Base-by-base conservation (phyloP, 2,329 filamentous ascomycete genomes). In the Zarea fungicola region DNA sequence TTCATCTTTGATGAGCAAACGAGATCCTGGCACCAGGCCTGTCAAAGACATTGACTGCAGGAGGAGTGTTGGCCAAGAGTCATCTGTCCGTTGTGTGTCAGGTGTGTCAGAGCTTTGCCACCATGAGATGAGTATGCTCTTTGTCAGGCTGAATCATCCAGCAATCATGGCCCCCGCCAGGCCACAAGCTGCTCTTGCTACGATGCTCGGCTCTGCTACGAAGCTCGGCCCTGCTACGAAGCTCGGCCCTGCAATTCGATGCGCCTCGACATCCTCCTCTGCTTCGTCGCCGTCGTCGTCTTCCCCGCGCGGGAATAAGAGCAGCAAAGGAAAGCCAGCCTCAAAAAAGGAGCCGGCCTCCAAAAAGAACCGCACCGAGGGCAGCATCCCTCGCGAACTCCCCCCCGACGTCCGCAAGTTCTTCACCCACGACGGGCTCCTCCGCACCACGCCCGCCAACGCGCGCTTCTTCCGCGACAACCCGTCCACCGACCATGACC, bases 391-490 rank as follows among this genome's bases (percentile, higher is more conserved):
- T 22, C 46, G 46, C 22, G 23, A 35, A 6, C 37, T 51, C 37
- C 22, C 43, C 18, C 6, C 19, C 31, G 49, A 51, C n/a, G 31
- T 42, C 3, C 37, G 23, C 29, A 43, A 37, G n/a, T 51, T 51
- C 22, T 21, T 47, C 36, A 18, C 4, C 35, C 32, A n/a, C 3
- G 23, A 29, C 37, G 43, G 49, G 14, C 32, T 25, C 18, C 44
- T 52, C 22, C n/a, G n/a, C 4, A 52, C 50, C 22, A 43, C 50
- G 26, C 39, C 52, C 8, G 62, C 60, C 42, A 59, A 59, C 19
- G 35, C 21, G 37, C 23, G 26, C 39, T 48, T 52, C 32, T 35
- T 52, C 16, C 37, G 39, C 21, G 22, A 14, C 19, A 35, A 52
- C 28, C 42, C 49, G 16, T 40, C 55, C 51, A 5, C 49, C 48